Conservation (phyloP, 495 filamentous ascomycete species). For the Aspergillus hancockii region DNA sequence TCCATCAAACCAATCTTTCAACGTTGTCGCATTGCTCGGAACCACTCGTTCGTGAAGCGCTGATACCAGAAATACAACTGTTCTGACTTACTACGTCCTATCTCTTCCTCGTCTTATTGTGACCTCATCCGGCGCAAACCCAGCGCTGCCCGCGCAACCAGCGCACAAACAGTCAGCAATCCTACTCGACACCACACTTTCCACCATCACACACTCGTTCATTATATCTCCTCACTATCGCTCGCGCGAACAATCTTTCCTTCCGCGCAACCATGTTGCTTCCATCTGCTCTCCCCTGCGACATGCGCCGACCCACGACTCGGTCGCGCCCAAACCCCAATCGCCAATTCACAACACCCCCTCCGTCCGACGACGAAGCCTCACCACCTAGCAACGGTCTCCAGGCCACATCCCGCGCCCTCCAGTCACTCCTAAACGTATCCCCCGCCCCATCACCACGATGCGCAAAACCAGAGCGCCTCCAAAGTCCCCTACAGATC, state of each 20-base stretch:
- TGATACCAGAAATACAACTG: slow-evolving; percentile 10
- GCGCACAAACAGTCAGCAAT: slow-evolving; percentile 26
- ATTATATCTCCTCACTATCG: slow-evolving; percentile 1
- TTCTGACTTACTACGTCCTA: slow-evolving; percentile 23
- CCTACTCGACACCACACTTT: slow-evolving; percentile 10
- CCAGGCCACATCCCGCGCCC: slow-evolving; percentile 66
- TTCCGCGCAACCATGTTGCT: slow-evolving; percentile 58
- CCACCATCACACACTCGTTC: slow-evolving; percentile 8
- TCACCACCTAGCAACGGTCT: slow-evolving; percentile 58
- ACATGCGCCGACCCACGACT: slow-evolving; percentile 54
- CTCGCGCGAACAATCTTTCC: background rate
- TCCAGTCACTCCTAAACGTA: slow-evolving; percentile 64
- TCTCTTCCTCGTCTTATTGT: slow-evolving; percentile 26
- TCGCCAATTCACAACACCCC: slow-evolving; percentile 63
- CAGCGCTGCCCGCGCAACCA: slow-evolving; percentile 26
- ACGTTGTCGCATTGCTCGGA: slow-evolving; percentile 35
- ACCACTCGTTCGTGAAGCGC: slow-evolving; percentile 32
- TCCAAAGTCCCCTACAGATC: slow-evolving; percentile 52
- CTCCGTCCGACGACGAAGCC: slow-evolving; percentile 54
- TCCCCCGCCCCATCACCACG: slow-evolving; percentile 41
- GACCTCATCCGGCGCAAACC: slow-evolving; percentile 43
- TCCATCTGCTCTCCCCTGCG: slow-evolving; percentile 71
- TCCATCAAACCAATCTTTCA: slow-evolving; percentile 15
- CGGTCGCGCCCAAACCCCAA: slow-evolving; percentile 53
- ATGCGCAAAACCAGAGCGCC: slow-evolving; percentile 41